Conservation (phyloP, 129 eudicot genomes). For the Rutidosis leptorrhynchoides region DNA sequence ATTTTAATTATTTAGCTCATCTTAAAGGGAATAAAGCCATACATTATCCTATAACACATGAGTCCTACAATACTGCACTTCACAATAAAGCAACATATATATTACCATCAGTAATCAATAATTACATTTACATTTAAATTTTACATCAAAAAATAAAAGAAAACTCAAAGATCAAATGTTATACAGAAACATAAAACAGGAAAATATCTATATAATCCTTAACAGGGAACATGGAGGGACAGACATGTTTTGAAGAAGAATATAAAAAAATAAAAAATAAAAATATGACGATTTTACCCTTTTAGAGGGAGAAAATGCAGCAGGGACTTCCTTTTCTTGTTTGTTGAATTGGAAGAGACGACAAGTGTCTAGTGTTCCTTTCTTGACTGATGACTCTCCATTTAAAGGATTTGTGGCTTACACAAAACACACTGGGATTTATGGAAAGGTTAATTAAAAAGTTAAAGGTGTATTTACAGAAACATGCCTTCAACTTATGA, state of each 20-base stretch:
- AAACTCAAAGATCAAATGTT: slow-evolving; percentile 23
- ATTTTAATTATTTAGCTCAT: not conserved
- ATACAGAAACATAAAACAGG: not conserved
- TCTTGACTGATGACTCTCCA: slow-evolving; percentile 23
- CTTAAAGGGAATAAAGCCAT: slow-evolving; percentile 14
- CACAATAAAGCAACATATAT: slow-evolving; percentile 12
- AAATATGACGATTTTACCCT: slow-evolving; percentile 48
- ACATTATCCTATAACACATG: slow-evolving; percentile 18
- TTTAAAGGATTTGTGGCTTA: slow-evolving; percentile 23
- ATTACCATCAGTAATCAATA: not conserved
- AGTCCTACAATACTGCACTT: slow-evolving; percentile 12
- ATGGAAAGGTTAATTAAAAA: not conserved
- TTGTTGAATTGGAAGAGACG: slow-evolving; percentile 41
- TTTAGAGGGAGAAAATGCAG: slow-evolving; percentile 31
- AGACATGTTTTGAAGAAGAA: slow-evolving; percentile 12
- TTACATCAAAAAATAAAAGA: not conserved
- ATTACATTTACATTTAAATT: not conserved
- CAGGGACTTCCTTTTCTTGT: slow-evolving; percentile 35
- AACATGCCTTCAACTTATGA: slow-evolving; percentile 4
- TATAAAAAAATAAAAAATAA: not conserved
- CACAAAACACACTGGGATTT: slow-evolving; percentile 15
- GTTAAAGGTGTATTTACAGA: slow-evolving; percentile 14
- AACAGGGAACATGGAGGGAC: slow-evolving; percentile 12
- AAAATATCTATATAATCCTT: not conserved
- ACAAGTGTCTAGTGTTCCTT: slow-evolving; percentile 52